These are phyloP conservation scores for Geotrichum bryndzae DNA, from an alignment of 1,139 yeast species.

Conservation along the genomic window DNA sequence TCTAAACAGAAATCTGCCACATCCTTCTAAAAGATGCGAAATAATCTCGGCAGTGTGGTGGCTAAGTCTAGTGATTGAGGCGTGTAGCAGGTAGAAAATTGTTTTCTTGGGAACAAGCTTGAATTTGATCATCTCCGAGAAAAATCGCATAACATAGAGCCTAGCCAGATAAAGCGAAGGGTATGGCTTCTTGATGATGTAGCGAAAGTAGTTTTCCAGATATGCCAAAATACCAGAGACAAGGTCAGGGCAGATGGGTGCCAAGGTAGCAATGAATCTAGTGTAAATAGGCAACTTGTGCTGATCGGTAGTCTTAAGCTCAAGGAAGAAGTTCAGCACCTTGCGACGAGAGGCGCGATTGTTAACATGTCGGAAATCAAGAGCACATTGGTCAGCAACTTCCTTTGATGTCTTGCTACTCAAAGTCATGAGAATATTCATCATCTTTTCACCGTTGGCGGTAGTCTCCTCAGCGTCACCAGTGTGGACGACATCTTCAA, in stretches of 20 bases:
- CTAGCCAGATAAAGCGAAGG: conserved; percentile 31
- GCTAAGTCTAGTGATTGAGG: conserved; percentile 25
- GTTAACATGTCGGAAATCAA: conserved; percentile 53
- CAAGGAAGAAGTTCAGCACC: conserved; percentile 49
- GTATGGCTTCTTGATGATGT: conserved; percentile 25
- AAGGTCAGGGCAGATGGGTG: conserved; percentile 45
- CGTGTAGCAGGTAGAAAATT: conserved; percentile 63
- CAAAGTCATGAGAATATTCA: conserved; percentile 25
- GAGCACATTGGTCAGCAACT: conserved; percentile 52
- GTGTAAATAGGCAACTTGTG: conserved; percentile 45
- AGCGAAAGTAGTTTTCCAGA: conserved; percentile 41
- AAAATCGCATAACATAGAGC: conserved; percentile 44
- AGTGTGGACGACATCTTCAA: conserved; percentile 26
- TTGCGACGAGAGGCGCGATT: conserved; percentile 71
- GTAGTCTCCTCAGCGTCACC: conserved; percentile 20
- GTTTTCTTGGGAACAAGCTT: conserved; percentile 65
- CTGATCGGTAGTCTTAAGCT: conserved; percentile 27
- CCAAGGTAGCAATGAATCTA: conserved; percentile 61
- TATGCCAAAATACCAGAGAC: conserved; percentile 51
- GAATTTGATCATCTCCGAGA: conserved; percentile 73
- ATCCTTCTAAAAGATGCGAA: conserved; percentile 54
- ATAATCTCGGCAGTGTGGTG: conserved; percentile 49
- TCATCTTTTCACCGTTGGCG: conserved; percentile 23
- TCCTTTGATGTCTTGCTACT: conserved; percentile 36
- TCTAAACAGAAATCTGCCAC: conserved; percentile 62